Base-by-base conservation (phyloP, 768 basidiomycete species). In the Crassisporium funariophilum region DNA sequence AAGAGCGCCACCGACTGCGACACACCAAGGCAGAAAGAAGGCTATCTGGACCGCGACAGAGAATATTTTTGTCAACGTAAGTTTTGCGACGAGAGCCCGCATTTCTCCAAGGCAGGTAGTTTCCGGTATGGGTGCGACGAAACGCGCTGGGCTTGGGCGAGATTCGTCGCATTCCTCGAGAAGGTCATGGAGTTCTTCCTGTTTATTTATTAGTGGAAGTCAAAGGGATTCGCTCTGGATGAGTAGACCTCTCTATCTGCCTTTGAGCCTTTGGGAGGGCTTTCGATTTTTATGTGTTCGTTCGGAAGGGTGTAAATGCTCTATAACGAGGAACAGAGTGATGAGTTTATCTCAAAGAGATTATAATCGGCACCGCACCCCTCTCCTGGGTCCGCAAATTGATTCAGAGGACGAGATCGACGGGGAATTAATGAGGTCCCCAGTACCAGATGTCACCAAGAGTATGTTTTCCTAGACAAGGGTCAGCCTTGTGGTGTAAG, bases 1-100 rank as follows among this genome's bases (percentile, higher is more conserved):
- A 38, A 77, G 72, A 11, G 65, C 56, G 3, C 65, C 74, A 23
- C 76, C 75, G n/a, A 75, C 71, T 24, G 65, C 58, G 29, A 69
- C 56, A 45, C 73, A 74, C 76, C 76, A 77, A 25, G 76, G 76
- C 0, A 77, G 41, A 49, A 77, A 75, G 16, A 67, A 55, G 2
- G 68, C 4, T 9, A 65, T 29, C 27, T 63, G 61, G 23, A 65
- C 42, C 16, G 63, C 41, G 35, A 59, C 43, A 23, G 41, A 33
- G 17, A 60, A 25, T 20, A 65, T 31, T 24, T 55, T 48, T 10
- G 33, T 45, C 31, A 56, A 39, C 31, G 53, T 52, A 50, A 35
- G 23, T 44, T 40, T 43, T 22, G 25, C 27, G 37, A 53, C 35
- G 21, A 38, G 25, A 12, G 25, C 49, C 37, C 25, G 38, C 9